phyloP scores from a whole-genome alignment of 768 basidiomycete genomes.

The Leccinum sublutescens region DNA sequence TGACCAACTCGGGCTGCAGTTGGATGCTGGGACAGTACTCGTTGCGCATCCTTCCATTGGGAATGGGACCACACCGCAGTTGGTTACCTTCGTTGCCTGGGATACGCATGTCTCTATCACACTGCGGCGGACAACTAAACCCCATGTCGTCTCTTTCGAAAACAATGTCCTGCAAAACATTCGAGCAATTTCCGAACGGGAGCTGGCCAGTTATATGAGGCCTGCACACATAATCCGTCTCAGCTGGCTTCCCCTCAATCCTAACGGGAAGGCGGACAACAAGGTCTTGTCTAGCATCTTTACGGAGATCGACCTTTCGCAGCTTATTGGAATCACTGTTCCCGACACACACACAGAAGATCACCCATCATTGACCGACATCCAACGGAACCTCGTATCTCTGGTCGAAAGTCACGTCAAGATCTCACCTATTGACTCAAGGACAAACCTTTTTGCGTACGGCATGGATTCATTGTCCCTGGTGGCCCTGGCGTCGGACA shows the following conservation, averaged over 20 bases:
- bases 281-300: constrained; percentile 31
- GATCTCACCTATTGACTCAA: constrained; percentile 18
- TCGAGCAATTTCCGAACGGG: constrained; percentile 35
- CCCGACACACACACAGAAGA: constrained; percentile 1
- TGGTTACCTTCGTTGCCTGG: constrained; percentile 48
- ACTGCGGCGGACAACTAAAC: constrained; percentile 36
- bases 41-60: constrained; percentile 43
- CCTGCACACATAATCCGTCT: constrained; percentile 49
- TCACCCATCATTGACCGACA: constrained; percentile 10
- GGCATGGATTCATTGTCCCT: constrained; percentile 35
- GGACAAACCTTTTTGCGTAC: constrained; percentile 32
- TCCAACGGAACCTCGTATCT: constrained; percentile 39
- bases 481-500: constrained; percentile 20
- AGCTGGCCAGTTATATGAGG: constrained; percentile 51
- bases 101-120: constrained; percentile 35
- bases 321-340: constrained; percentile 15
- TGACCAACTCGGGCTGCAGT: constrained; percentile 16
- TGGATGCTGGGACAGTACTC: constrained; percentile 44
- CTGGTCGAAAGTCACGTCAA: constrained; percentile 27
- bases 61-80: constrained; percentile 33
- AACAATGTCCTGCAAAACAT: constrained; percentile 31
- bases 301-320: constrained; percentile 19
- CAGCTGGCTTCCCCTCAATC: constrained; percentile 46
- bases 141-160: constrained; percentile 29
- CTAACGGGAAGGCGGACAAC: constrained; percentile 35